Conservation (phyloP, 1,284 basidiomycete genomes). For the Rugiboletus extremiorientalis region DNA sequence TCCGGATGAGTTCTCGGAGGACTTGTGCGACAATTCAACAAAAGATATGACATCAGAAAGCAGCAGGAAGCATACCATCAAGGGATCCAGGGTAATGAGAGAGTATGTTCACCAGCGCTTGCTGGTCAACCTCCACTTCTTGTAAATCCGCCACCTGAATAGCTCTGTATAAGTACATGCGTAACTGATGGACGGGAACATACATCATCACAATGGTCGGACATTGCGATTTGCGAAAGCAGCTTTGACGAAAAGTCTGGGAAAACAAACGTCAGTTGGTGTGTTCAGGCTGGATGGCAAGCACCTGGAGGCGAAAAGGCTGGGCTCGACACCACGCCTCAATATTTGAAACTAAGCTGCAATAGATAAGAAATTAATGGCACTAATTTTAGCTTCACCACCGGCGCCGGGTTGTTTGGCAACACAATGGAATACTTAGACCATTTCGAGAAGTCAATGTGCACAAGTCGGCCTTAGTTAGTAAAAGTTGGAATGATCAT, state of each 20-base stretch:
- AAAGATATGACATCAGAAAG: neutral
- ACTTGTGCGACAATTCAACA: slow-evolving; percentile 42
- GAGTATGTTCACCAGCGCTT: slow-evolving; percentile 21
- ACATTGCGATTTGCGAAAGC: slow-evolving; percentile 3
- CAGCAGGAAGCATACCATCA: slow-evolving; percentile 7
- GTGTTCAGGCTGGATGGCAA: no score
- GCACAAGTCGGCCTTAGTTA: no score
- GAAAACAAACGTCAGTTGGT: neutral
- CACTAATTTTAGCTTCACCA: no score
- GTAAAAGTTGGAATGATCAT: no score
- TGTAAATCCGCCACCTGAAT: neutral
- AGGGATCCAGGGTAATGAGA: slow-evolving; percentile 24
- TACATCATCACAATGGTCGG: neutral
- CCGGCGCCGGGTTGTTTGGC: no score
- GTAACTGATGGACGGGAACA: neutral
- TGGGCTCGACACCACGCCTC: no score
- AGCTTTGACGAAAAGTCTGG: neutral
- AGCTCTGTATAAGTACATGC: neutral
- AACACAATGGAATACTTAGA: no score
- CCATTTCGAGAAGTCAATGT: no score
- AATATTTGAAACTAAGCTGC: no score
- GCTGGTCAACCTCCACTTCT: slow-evolving; percentile 20
- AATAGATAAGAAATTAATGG: no score
- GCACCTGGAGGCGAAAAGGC: no score
- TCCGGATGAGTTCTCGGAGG: slow-evolving; percentile 90